Conservation (phyloP, 192 early-diverging fungal genomes). For the Helicostylum pulchrum region DNA sequence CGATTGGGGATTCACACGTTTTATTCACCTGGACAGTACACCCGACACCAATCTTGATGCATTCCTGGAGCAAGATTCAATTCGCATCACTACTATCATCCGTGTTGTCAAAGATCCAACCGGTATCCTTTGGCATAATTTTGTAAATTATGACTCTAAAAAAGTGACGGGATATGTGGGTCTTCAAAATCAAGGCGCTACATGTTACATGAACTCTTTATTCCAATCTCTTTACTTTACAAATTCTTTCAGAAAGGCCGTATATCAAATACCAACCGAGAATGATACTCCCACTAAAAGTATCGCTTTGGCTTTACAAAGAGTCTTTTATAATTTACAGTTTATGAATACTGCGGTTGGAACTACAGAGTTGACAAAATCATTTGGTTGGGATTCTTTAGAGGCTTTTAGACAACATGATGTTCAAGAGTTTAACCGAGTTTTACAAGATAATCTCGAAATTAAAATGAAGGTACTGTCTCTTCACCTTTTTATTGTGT, state of each 20-base stretch:
- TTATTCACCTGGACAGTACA: constrained; percentile 51
- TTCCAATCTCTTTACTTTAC: constrained; percentile 95
- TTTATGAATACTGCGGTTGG: constrained; percentile 65
- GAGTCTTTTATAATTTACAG: constrained; percentile 92
- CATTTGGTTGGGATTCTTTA: constrained; percentile 96
- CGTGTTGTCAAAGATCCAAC: constrained; percentile 81
- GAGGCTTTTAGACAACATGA: constrained; percentile 98
- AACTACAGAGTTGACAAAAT: constrained; percentile 94
- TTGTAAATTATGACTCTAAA: constrained; percentile 81
- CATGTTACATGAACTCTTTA: constrained; percentile 99
- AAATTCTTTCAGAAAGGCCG: constrained; percentile 88
- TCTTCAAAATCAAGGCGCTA: constrained; percentile 95
- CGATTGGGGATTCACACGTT: constrained; percentile 95
- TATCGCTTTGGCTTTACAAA: constrained; percentile 87
- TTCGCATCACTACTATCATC: constrained; percentile 68
- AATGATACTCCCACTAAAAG: constrained; percentile 85
- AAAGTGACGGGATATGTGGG: constrained; percentile 89
- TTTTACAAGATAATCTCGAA: constrained; percentile 95
- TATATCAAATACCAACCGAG: constrained; percentile 90
- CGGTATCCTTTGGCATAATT: constrained; percentile 94
- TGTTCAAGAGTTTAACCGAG: constrained; percentile 97
- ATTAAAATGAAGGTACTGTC: constrained; percentile 89
- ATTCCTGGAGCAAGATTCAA: constrained; percentile 64
- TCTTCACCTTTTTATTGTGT: not conserved
- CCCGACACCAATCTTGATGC: not conserved